phyloP scores from a whole-genome alignment of 176 grass and related monocot species.

The Elaeis guineensis region DNA sequence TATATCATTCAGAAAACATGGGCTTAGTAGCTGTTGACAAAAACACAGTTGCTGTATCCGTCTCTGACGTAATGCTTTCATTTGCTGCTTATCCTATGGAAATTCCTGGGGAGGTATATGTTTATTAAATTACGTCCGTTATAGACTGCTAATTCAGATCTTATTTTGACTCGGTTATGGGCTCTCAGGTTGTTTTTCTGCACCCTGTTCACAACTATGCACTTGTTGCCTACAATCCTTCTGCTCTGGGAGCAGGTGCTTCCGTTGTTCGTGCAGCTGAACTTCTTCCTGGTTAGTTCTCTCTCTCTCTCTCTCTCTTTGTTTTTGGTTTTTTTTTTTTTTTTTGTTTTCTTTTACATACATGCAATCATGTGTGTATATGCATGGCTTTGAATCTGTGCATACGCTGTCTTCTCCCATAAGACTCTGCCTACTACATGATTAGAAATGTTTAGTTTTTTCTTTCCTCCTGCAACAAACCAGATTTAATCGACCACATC shows the following conservation, averaged over 20 bases:
- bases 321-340: too few species aligned
- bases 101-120: constrained; percentile 86
- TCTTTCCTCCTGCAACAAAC: too few species aligned
- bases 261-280: constrained; percentile 88
- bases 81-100: constrained; percentile 99
- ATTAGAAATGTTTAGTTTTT: too few species aligned
- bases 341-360: too few species aligned
- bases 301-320: background rate
- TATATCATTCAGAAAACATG: constrained; percentile 80
- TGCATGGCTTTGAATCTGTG: too few species aligned
- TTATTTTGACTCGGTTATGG: constrained; percentile 7
- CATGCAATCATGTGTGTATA: too few species aligned
- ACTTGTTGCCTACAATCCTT: constrained; percentile 91
- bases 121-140: background rate
- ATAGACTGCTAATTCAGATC: background rate
- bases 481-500: too few species aligned
- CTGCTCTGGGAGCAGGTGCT: constrained; percentile 83
- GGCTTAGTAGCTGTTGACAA: constrained; percentile 91
- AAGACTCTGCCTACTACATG: too few species aligned
- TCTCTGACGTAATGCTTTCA: constrained; percentile 96
- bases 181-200: constrained; percentile 85
- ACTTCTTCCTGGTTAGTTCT: constrained; percentile 83
- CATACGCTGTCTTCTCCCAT: too few species aligned
- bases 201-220: constrained; percentile 97
- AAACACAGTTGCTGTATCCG: constrained; percentile 86